These are phyloP conservation scores for Cyberlindnera galapagoensis DNA, from an alignment of 805 yeast species.

Conservation along the genomic window DNA sequence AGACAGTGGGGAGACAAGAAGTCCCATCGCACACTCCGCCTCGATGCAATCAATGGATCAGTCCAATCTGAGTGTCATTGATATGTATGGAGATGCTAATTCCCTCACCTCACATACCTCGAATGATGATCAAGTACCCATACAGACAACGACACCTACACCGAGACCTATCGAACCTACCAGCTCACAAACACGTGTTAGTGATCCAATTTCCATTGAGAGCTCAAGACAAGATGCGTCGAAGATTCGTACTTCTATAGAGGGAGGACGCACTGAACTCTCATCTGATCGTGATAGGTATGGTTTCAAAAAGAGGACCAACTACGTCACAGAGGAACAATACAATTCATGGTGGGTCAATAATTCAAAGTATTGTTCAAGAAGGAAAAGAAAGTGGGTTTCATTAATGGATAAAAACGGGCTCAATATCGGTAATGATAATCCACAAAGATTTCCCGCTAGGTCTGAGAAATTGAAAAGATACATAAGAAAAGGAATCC, in stretches of 20 bases:
- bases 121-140: neutral
- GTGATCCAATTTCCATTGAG: slow-evolving; percentile 5
- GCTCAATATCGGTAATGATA: slow-evolving; percentile 37
- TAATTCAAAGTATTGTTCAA: slow-evolving; percentile 55
- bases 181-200: too few relatives aligned
- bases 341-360: slow-evolving; percentile 73
- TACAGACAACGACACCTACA: neutral
- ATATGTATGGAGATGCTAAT: slow-evolving; percentile 28
- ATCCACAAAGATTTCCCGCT: slow-evolving; percentile 68
- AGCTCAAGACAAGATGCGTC: slow-evolving; percentile 13
- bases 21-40: neutral
- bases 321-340: slow-evolving; percentile 42
- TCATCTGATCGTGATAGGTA: slow-evolving; percentile 53
- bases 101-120: slow-evolving; percentile 7
- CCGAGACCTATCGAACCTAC: neutral
- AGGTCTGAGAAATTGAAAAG: slow-evolving; percentile 72
- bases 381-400: slow-evolving; percentile 76
- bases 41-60: slow-evolving; percentile 15
- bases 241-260: slow-evolving; percentile 10
- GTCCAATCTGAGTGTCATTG: slow-evolving; percentile 30
- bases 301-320: slow-evolving; percentile 73
- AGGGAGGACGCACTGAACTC: slow-evolving; percentile 8
- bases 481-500: slow-evolving; percentile 85
- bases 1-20: neutral
- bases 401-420: slow-evolving; percentile 63